Conservation (phyloP, 1,284 basidiomycete species). For the Ganoderma boninense region DNA sequence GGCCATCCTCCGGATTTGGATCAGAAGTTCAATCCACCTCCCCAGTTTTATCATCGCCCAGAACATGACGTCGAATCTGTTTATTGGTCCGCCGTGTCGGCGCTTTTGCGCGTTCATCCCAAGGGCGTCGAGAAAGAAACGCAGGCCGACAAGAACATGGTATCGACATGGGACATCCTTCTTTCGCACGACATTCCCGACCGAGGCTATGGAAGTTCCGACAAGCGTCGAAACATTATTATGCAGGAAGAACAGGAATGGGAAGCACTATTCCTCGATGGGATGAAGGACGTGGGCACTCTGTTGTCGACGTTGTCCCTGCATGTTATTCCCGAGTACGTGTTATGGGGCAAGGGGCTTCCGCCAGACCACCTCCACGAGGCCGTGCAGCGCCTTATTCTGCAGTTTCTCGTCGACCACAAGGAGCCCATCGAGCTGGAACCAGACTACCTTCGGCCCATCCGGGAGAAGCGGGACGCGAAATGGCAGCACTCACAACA, state of each 20-base stretch:
- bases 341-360: background rate
- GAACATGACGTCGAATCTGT: conserved; percentile 12
- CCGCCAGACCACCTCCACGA: conserved; percentile 1
- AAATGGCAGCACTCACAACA: too few relatives aligned
- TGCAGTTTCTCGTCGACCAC: conserved; percentile 1
- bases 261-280: background rate
- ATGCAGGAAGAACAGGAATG: background rate
- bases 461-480: too few relatives aligned
- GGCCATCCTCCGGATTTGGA: background rate
- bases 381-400: conserved; percentile 5
- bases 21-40: background rate
- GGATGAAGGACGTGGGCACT: background rate
- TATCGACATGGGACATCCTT: background rate
- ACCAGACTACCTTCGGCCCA: too few relatives aligned
- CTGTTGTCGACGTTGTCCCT: background rate
- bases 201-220: background rate
- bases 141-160: too few relatives aligned
- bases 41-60: background rate
- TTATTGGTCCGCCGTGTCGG: conserved; percentile 1
- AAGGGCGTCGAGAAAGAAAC: background rate
- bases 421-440: background rate
- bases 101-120: background rate
- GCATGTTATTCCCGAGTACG: background rate
- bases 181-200: background rate
- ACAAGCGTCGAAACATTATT: background rate